Base-by-base conservation (phyloP, 140 eudicot species). In the Flaveria floridana region DNA sequence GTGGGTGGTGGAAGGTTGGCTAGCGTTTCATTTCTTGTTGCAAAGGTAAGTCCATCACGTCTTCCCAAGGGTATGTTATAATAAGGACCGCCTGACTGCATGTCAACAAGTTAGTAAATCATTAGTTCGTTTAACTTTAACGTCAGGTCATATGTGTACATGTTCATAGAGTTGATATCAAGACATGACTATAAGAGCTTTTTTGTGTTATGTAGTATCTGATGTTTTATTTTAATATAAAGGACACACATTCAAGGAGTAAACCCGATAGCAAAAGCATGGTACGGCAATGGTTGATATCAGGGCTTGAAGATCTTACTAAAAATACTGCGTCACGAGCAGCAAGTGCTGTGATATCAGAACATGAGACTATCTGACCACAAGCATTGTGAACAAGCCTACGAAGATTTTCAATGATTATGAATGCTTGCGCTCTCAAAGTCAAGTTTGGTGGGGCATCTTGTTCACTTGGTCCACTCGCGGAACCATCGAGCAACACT, bases 321-420 rank as follows among this genome's bases (percentile, higher is more conserved):
- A 82, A 12, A 42, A 70, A 69, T 46, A 89, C 87, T 0, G 92
- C 80, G 1, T 89, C 96, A 48, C 96, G 96, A 13, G 96, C 89
- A 28, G 90, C 89, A 2, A 89, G 73, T 25, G 88, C 87, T 6
- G 82, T 65, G 13, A 89, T 77, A 87, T 89, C 96, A 0, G 96
- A 76, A 64, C 96, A 89, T 4, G 96, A 89, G 62, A 87, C 92
- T 3, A 72, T 77, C 44, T 76, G 77, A 6, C 85, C 84, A 63
- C 92, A 86, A 5, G 76, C 69, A 0, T 67, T 62, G 4, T 84
- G 86, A 15, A 86, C 86, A 3, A 84, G 84, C 6, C 84, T 72
- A 2, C 89, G 84, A 2, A 89, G 87, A 42, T 84, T 83, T n/a
- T 84, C 78, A n/a, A 86, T 86, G 74, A 79, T 81, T 16, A 58